phyloP scores from a whole-genome alignment of 345 rosid species.

The Schrenkiella parvula region DNA sequence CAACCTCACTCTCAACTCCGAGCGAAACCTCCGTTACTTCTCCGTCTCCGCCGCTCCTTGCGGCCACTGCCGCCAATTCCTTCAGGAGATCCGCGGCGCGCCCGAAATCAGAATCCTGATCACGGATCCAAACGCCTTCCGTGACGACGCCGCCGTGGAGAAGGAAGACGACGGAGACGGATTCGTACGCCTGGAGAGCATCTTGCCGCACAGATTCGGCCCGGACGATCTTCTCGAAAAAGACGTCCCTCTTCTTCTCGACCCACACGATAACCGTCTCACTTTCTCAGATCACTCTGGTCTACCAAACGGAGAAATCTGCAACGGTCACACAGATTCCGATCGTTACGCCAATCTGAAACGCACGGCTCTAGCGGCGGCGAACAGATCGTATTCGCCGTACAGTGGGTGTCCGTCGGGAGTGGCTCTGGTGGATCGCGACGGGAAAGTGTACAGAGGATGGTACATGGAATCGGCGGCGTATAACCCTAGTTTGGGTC shows the following conservation, averaged over 20 bases:
- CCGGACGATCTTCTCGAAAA: slow-evolving; percentile 59
- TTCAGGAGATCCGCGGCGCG: slow-evolving; percentile 70
- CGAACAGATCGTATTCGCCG: slow-evolving; percentile 70
- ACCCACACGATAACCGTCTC: slow-evolving; percentile 50
- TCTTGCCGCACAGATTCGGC: slow-evolving; percentile 75
- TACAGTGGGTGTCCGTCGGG: slow-evolving; percentile 84
- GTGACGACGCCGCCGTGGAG: not conserved
- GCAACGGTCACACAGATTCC: not conserved
- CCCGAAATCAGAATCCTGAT: slow-evolving; percentile 34
- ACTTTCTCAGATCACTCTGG: slow-evolving; percentile 10
- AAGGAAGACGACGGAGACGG: not conserved
- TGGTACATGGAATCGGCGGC: slow-evolving; percentile 83
- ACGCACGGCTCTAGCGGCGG: slow-evolving; percentile 55
- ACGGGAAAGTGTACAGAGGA: slow-evolving; percentile 63
- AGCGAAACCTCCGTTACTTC: slow-evolving; percentile 42
- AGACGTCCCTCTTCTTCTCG: slow-evolving; percentile 59
- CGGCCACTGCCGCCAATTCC: slow-evolving; percentile 94
- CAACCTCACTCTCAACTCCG: slow-evolving; percentile 61
- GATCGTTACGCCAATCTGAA: not conserved
- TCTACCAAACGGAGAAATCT: slow-evolving; percentile 3
- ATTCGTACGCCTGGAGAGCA: slow-evolving; percentile 39
- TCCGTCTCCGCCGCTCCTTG: slow-evolving; percentile 86
- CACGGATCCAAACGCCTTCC: slow-evolving; percentile 26
- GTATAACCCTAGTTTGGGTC: slow-evolving; percentile 82
- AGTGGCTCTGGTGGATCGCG: slow-evolving; percentile 56